A percentile compares a stretch with the other conserved stretches of the same genome.
These are phyloP conservation scores for Brasilioporus rufonigricans DNA, from an alignment of 768 basidiomycete genomes.

Conservation along the genomic window DNA sequence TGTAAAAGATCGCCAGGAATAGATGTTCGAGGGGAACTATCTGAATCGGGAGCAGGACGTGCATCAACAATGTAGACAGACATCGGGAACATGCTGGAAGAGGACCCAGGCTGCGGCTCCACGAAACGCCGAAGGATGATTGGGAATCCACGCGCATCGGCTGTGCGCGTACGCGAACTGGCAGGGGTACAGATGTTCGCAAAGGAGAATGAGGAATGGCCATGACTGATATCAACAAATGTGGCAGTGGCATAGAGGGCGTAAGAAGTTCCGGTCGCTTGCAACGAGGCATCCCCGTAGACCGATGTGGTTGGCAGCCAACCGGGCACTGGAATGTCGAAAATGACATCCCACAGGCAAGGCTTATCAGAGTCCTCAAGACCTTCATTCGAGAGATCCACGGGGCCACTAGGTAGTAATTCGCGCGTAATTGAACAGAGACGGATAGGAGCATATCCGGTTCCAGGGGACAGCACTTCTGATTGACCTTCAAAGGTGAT, in stretches of 20 bases:
- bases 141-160: slow-evolving; percentile 37
- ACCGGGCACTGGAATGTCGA: slow-evolving; percentile 83
- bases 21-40: slow-evolving; percentile 11
- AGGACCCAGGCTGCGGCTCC: slow-evolving; percentile 37
- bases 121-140: slow-evolving; percentile 57
- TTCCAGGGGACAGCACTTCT: slow-evolving; percentile 62
- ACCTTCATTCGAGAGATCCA: slow-evolving; percentile 65
- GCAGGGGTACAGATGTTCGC: slow-evolving; percentile 57
- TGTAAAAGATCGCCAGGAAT: slow-evolving; percentile 56
- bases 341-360: slow-evolving; percentile 71
- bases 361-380: slow-evolving; percentile 54
- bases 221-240: slow-evolving; percentile 47
- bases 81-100: slow-evolving; percentile 29
- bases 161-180: slow-evolving; percentile 41
- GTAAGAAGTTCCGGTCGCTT: slow-evolving; percentile 60
- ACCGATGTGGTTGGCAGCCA: slow-evolving; percentile 73
- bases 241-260: slow-evolving; percentile 65
- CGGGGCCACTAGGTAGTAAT: slow-evolving; percentile 44
- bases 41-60: slow-evolving; percentile 18
- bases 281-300: slow-evolving; percentile 42
- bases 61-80: slow-evolving; percentile 47
- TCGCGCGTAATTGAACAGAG: slow-evolving; percentile 66
- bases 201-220: slow-evolving; percentile 43
- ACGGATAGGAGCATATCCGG: slow-evolving; percentile 68
- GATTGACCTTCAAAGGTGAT: slow-evolving; percentile 86